phyloP scores from a whole-genome alignment of 2,329 filamentous ascomycete species.

The Arthroderma sp. region DNA sequence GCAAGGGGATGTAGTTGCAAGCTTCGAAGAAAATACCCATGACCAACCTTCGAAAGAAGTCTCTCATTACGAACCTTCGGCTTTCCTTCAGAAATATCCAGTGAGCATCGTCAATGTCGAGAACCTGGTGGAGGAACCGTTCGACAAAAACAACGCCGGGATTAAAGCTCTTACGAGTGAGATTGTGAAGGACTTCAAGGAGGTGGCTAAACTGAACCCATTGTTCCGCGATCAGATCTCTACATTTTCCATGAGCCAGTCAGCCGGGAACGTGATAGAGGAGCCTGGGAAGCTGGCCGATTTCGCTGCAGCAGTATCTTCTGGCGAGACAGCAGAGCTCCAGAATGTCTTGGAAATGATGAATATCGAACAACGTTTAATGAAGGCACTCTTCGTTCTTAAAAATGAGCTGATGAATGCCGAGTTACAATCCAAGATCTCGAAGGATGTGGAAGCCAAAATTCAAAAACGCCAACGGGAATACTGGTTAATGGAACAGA shows the following conservation, averaged over 20 bases:
- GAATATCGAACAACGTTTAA: conserved; percentile 82
- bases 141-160: conserved; percentile 77
- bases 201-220: conserved; percentile 84
- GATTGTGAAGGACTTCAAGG: conserved; percentile 98
- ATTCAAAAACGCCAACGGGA: conserved; percentile 95
- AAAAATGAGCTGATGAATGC: conserved; percentile 99
- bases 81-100: conserved; percentile 79
- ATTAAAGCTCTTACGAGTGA: conserved; percentile 90
- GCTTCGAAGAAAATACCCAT: conserved; percentile 74
- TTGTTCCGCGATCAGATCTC: conserved; percentile 96
- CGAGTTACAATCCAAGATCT: conserved; percentile 90
- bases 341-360: conserved; percentile 82
- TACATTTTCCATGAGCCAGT: conserved; percentile 91
- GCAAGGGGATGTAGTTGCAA: conserved; percentile 89
- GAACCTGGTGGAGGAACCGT: conserved; percentile 76
- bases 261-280: conserved; percentile 83
- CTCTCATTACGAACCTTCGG: conserved; percentile 67
- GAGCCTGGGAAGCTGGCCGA: conserved; percentile 93
- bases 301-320: conserved; percentile 93
- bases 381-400: conserved; percentile 79
- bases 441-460: conserved; percentile 92
- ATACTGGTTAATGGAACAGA: conserved; percentile 98
- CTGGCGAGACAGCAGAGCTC: conserved; percentile 78
- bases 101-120: conserved; percentile 94
- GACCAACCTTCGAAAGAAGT: conserved; percentile 42